Base-by-base conservation (phyloP, 331 rosid species). In the Acacia pycnantha region DNA sequence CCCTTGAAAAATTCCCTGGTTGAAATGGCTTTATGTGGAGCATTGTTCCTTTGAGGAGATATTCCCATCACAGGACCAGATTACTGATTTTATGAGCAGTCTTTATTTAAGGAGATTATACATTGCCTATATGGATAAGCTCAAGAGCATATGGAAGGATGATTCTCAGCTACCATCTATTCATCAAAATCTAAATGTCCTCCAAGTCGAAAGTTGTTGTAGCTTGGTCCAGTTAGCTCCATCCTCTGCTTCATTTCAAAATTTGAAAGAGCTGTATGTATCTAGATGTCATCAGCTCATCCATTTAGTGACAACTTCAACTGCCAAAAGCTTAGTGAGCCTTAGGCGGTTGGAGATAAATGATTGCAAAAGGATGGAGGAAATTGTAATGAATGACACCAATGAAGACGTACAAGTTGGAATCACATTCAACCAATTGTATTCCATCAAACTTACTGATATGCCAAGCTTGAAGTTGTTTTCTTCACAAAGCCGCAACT, bases 181-280 rank as follows among this genome's bases (percentile, higher is more conserved):
- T 35, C 37, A 35, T 33, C 40, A 35, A 35, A 35, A 35, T 0
- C 40, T 35, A 5, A 0, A 0, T 5, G 0, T 0, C 40, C 7
- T 35, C 0, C 0, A 0, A 0, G 8, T 35, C 7, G 1, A 35
- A 35, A 35, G 0, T 5, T 35, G 40, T 35, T 35, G 8, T 35
- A 35, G 7, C 40, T 35, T 35, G 40, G 8, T 35, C 7, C 5
- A 35, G 40, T 35, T 35, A 1, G 40, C 8, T 0, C 40, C 40
- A 35, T 35, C 40, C 40, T 35, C 40, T 35, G 8, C 40, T 35
- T 35, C 40, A 35, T 35, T 35, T 35, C 40, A 35, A 35, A 6
- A 6, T 5, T 35, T 35, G 40, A 0, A 0, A 0, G 1, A 0
- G 1, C 0, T 65, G 6, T 1, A 1, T 0, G 5, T 65, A 9